Base-by-base conservation (phyloP, 129 eudicot genomes). In the Pittosporum tobira region DNA sequence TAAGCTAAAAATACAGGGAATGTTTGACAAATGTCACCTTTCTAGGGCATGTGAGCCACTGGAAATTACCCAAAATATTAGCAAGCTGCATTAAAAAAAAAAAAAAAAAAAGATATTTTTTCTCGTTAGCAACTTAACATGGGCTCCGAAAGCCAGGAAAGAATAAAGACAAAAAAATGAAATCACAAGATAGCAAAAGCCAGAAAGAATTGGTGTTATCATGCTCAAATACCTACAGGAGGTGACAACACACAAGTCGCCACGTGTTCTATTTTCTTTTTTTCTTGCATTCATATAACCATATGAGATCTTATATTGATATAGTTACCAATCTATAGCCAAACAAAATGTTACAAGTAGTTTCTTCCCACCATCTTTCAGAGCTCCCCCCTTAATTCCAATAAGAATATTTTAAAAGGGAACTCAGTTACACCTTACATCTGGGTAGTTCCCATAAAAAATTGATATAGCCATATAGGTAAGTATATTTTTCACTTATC, bases 1-100 rank as follows among this genome's bases (percentile, higher is more conserved):
- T 19, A 29, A 62, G 30, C 30, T 57, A 48, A 52, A n/a, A n/a
- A 67, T 18, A 4, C 9, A 27, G 6, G 16, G 5, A 22, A 12
- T 48, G 52, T 51, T 36, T 20, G 59, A 43, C 36, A 58, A 48
- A 68, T 10, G 52, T 59, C 30, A 91, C 98, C 94, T 78, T 86
- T 51, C 98, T 78, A 10, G 98, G 96, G 57, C 98, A 91, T 61
- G 98, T 91, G 45, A 91, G 75, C 98, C 98, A 91, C 61, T 74
- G 81, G 66, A 73, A 91, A 21, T 63, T 94, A 70, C 96, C 98
- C 69, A 91, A 38, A 29, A 86, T 26, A 70, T 87, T 80, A 67
- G 96, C 98, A 66, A 91, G 94, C 96, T 87, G 95, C 77, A 73
- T 8, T 8, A 2, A 29, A 2, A 29, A 29, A 13, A 3, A 30